A percentile compares a stretch with the other conserved stretches of the same genome.
Evolutionary conservation across 352 stramenopile genomes (phyloP).

Genomic region (Pythium myriotylum): DNA sequence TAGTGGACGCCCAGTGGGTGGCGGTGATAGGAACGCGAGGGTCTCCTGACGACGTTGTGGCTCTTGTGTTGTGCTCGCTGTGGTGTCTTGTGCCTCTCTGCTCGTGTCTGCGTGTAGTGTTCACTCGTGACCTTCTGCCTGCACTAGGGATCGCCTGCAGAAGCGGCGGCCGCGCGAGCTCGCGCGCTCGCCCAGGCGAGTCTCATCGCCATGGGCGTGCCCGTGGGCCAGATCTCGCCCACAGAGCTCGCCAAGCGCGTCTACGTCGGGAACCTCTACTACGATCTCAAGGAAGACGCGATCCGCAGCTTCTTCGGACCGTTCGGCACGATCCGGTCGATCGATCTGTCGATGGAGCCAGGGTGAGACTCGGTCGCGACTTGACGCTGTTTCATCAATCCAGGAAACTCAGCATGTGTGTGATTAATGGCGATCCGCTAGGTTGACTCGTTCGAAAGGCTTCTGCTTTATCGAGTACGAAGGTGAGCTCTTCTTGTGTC

Average conservation of each 20-base stretch:
- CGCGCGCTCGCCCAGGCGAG: conserved; percentile 69
- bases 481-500: conserved; percentile 22
- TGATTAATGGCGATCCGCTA: no score
- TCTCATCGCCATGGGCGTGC: conserved; percentile 63
- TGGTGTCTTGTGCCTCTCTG: conserved; percentile 19
- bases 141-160: conserved; percentile 44
- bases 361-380: conserved; percentile 48
- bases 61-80: conserved; percentile 14
- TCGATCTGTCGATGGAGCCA: conserved; percentile 78
- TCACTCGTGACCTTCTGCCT: conserved; percentile 39
- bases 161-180: conserved; percentile 61
- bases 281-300: conserved; percentile 82
- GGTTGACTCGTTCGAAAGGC: conserved; percentile 67
- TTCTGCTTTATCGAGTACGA: conserved; percentile 87
- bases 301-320: conserved; percentile 66
- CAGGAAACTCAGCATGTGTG: no score
- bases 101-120: conserved; percentile 27
- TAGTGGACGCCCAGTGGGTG: not conserved
- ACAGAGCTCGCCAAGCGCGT: conserved; percentile 69
- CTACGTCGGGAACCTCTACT: conserved; percentile 84
- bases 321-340: conserved; percentile 71
- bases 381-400: not conserved
- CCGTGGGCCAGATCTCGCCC: conserved; percentile 46
- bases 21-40: no score
- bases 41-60: conserved; percentile 4